Percentiles rank a stretch among this genome's conserved stretches.
Conservation (phyloP, 495 filamentous ascomycete species). For the Neurospora cerealis region DNA sequence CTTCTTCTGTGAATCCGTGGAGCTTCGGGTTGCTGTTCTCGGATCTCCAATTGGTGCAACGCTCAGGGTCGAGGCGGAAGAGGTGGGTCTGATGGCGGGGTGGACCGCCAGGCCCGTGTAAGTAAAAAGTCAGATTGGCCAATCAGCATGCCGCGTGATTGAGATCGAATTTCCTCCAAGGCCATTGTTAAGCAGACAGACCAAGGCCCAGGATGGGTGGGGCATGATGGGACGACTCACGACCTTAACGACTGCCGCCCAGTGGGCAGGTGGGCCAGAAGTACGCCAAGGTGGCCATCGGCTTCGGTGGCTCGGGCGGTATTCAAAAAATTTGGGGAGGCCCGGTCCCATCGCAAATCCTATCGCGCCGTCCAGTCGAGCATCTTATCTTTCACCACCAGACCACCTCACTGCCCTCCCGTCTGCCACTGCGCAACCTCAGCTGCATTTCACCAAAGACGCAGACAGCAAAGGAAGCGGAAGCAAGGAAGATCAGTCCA, state of each 20-base stretch:
- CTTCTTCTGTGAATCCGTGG: not conserved
- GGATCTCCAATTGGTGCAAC: not conserved
- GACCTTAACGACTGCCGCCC: not conserved
- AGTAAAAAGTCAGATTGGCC: not conserved
- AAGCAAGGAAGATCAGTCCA: not conserved
- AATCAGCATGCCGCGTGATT: not conserved
- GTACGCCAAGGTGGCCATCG: not conserved
- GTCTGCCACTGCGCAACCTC: not conserved
- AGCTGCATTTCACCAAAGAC: not conserved
- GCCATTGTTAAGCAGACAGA: not conserved
- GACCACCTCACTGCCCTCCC: not conserved
- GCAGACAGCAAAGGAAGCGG: not conserved
- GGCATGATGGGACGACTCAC: not conserved
- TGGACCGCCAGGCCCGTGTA: not conserved
- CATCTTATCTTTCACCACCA: not conserved
- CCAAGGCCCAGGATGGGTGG: not conserved
- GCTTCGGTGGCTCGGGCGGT: not conserved
- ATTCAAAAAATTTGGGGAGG: not conserved
- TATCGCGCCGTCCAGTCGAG: not conserved
- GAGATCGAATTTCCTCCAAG: not conserved
- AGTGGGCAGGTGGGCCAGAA: not conserved
- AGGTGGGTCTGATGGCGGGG: not conserved
- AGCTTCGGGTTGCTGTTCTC: not conserved
- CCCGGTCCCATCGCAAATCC: not conserved
- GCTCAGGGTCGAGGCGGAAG: not conserved